Base-by-base conservation (phyloP, 768 basidiomycete species). In the Amanita phalloides region DNA sequence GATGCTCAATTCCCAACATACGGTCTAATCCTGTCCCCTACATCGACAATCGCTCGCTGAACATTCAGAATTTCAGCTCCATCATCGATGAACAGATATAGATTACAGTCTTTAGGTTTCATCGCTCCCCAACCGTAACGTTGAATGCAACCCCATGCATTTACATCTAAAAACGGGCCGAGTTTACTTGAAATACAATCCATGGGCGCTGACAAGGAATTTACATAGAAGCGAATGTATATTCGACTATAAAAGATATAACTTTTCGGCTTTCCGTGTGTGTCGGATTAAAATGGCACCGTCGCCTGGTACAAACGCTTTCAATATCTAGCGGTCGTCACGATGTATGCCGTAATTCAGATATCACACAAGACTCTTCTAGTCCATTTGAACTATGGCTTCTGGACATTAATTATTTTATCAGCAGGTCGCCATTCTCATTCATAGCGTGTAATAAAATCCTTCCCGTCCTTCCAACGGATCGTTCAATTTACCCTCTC, bases 401-500 rank as follows among this genome's bases (percentile, higher is more conserved):
- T 17, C 17, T 17, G 17, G 17, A 17, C 17, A 17, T 17, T 17
- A 17, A 17, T 17, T 17, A 33, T 13, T 4, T 11, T 33, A 13
- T 13, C 11, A 11, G 0, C 11, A 13, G 33, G 13, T 13, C 13
- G 33, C 4, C 11, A 32, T 32, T 32, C 32, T 9, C 28, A 3
- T 44, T 65, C 59, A 71, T 3, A 73, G 56, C 0, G 71, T 73
- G 50, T 72, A 70, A 46, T 63, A 64, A 51, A 71, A 71, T 3
- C 66, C 69, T 9, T 62, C 58, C 25, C 64, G 65, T 5, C 66
- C 69, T 56, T 72, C 68, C 8, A 71, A 55, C 6, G 68, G 65
- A 48, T 58, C 54, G 10, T 55, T 52, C 6, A 65, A 57, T 53
- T 63, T 67, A 26, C 64, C 69, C 56, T 67, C 68, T 53, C 66